Base-by-base conservation (phyloP, 176 grass and related monocot genomes). In the Phragmites australis region DNA sequence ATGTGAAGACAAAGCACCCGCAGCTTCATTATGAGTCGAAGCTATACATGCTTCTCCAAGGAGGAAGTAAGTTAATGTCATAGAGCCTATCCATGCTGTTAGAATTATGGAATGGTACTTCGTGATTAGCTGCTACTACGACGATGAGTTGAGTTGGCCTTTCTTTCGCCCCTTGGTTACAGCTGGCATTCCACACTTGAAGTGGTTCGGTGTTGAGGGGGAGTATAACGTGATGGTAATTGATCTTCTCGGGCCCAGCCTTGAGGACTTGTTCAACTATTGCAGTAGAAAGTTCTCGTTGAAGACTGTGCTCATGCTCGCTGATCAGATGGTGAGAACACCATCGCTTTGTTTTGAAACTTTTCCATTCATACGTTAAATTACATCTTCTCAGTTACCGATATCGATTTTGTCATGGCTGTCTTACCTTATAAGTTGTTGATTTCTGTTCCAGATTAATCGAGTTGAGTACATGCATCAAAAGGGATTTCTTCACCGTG, bases 221-320 rank as follows among this genome's bases (percentile, higher is more conserved):
- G 92, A 94, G 67, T 88, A 94, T 79, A 94, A 90, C 81, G 82
- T 94, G 75, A 94, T 94, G 92, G 92, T 91, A 66, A 94, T 94
- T 50, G 92, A 94, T 88, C 85, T 94, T 86, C 88, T 94, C 0
- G 92, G 92, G 17, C 92, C 92, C 64, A 91, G 92, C 58, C 86
- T 94, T 16, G 92, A 94, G 81, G 92, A 94, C 64, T 83, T 94
- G 21, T 94, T 94, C 75, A 94, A 91, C 83, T 94, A 91, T 69
- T 94, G 92, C 76, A 91, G 89, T 76, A 85, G 88, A 6, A 94
- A 83, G 65, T 94, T 94, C 71, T 91, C 92, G 30, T 41, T 94
- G 3, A 94, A 94, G 87, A 91, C 88, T 62, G 92, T 94, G 9
- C 83, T 94, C 16, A 94, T 94, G 92, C 92, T 94, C 6, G 88